Conservation (phyloP, 371 early-diverging fungal species). For the Mucor sp. region DNA sequence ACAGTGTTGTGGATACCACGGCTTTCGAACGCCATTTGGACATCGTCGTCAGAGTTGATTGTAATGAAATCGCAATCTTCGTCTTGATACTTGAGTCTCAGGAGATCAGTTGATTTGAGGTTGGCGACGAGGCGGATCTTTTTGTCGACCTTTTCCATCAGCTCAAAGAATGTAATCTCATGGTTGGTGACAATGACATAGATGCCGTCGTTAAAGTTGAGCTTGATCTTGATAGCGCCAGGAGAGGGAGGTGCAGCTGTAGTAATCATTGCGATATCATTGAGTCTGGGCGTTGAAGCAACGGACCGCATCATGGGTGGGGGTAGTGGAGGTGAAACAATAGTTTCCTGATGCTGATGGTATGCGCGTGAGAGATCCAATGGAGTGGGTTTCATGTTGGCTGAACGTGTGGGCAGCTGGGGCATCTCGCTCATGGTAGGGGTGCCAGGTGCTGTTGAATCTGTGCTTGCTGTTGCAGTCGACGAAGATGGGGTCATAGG, state of each 20-base stretch:
- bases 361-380: constrained; percentile 23
- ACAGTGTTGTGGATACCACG: constrained; percentile 38
- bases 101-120: constrained; percentile 32
- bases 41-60: constrained; percentile 87
- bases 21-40: constrained; percentile 87
- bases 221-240: constrained; percentile 70
- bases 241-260: constrained; percentile 25
- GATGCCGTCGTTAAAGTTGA: constrained; percentile 82
- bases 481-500: not conserved
- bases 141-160: constrained; percentile 79
- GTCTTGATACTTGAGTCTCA: constrained; percentile 85
- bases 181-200: constrained; percentile 81
- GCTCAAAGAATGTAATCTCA: constrained; percentile 69
- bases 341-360: not conserved
- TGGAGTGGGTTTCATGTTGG: constrained; percentile 12
- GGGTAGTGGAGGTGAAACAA: constrained; percentile 1
- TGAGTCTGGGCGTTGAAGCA: constrained; percentile 32
- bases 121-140: constrained; percentile 82
- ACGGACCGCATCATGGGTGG: constrained; percentile 30
- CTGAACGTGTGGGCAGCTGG: constrained; percentile 2
- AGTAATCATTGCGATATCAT: constrained; percentile 11
- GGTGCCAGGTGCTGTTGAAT: not conserved
- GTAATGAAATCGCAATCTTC: constrained; percentile 90
- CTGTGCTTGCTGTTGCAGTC: not conserved
- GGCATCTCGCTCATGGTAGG: not conserved